Conservation (phyloP, 208 protist species). For the Crithidia bombi region DNA sequence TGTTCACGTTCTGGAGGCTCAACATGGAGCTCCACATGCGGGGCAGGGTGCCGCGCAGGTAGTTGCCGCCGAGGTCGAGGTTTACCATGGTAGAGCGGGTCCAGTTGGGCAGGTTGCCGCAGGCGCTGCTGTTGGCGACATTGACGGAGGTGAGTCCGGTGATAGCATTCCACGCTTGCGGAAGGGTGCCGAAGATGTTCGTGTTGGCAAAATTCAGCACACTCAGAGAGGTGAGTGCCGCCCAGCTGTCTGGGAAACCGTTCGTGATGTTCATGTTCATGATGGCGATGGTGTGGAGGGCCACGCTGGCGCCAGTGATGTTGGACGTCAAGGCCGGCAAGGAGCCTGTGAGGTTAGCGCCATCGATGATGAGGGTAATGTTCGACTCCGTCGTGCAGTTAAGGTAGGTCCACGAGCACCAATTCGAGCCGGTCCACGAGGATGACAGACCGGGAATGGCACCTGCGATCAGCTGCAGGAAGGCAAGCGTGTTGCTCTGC, state of each 20-base stretch:
- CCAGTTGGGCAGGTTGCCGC: conserved; percentile 34
- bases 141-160: neutral
- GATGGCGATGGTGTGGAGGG: neutral
- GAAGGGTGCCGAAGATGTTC: conserved; percentile 23
- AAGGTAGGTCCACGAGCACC: conserved; percentile 21
- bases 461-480: conserved; percentile 12
- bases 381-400: conserved; percentile 6
- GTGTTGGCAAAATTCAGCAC: conserved; percentile 24
- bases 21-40: conserved; percentile 10
- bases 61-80: conserved; percentile 20
- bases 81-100: conserved; percentile 6
- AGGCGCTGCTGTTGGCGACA: conserved; percentile 12
- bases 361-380: conserved; percentile 14
- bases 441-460: conserved; percentile 15
- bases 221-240: neutral
- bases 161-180: conserved; percentile 20
- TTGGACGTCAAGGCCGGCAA: conserved; percentile 3
- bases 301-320: conserved; percentile 7
- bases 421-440: conserved; percentile 12
- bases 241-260: conserved; percentile 25
- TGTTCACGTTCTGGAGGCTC: conserved; percentile 9
- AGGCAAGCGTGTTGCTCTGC: conserved; percentile 10
- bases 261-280: conserved; percentile 25
- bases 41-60: conserved; percentile 22
- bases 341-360: conserved; percentile 1